phyloP scores from a whole-genome alignment of 2,329 filamentous ascomycete species.

The Colletotrichum musicola region DNA sequence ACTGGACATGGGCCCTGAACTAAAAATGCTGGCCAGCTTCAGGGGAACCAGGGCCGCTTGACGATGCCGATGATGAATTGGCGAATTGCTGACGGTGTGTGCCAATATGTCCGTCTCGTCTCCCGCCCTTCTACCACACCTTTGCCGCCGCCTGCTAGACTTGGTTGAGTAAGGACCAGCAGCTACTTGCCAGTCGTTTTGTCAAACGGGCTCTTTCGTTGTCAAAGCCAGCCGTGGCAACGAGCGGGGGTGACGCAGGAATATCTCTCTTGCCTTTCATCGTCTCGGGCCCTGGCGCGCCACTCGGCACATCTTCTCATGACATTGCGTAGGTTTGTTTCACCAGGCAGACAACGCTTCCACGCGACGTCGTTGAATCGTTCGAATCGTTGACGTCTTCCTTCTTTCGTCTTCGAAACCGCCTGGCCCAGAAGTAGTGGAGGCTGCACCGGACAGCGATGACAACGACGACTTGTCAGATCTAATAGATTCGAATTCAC shows the following conservation, averaged over 20 bases:
- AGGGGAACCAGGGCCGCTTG: slow-evolving; percentile 27
- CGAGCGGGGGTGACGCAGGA: slow-evolving; percentile 11
- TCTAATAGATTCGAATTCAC: neutral
- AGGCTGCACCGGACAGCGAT: neutral
- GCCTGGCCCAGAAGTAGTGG: neutral
- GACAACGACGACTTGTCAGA: slow-evolving; percentile 4
- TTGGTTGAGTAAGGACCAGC: slow-evolving; percentile 20
- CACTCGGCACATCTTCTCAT: slow-evolving; percentile 24
- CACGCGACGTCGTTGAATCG: neutral
- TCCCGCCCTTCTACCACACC: slow-evolving; percentile 10
- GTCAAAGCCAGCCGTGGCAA: slow-evolving; percentile 13
- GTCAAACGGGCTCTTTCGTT: slow-evolving; percentile 25
- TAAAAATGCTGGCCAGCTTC: slow-evolving; percentile 27
- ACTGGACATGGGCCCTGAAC: slow-evolving; percentile 29
- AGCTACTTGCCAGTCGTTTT: slow-evolving; percentile 11
- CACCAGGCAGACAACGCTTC: slow-evolving; percentile 1
- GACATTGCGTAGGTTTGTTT: slow-evolving; percentile 3
- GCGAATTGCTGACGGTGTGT: slow-evolving; percentile 33
- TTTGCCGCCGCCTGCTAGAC: slow-evolving; percentile 22
- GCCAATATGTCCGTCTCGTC: slow-evolving; percentile 13
- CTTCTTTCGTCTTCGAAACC: neutral
- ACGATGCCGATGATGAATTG: slow-evolving; percentile 32
- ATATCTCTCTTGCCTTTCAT: neutral
- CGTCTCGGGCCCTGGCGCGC: slow-evolving; percentile 6
- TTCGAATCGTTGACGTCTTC: neutral